Evolutionary conservation across 139 green algal genomes (phyloP).

Genomic region (Haematococcus sp.): DNA sequence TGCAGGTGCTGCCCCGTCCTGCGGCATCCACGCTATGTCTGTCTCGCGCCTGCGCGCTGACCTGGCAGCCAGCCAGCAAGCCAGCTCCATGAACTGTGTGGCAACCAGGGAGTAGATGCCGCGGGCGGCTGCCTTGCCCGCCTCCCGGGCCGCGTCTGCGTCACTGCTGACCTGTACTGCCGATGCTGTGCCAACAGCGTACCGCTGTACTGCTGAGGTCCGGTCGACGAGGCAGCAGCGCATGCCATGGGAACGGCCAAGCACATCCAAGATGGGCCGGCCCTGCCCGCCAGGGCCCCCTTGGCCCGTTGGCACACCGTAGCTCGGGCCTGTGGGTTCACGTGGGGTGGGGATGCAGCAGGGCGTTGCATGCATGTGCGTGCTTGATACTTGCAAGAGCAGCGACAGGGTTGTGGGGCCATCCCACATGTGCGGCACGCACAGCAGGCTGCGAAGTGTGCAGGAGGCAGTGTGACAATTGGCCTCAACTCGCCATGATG

Average conservation of each 20-base stretch:
- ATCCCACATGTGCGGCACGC: too few species aligned
- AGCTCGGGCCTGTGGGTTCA: slow-evolving; percentile 44
- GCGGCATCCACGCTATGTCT: neutral
- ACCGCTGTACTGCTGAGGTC: slow-evolving; percentile 43
- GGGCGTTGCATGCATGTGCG: too few species aligned
- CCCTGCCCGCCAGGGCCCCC: slow-evolving; percentile 30
- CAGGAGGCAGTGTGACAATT: too few species aligned
- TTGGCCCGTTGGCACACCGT: slow-evolving; percentile 14
- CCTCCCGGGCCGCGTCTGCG: slow-evolving; percentile 32
- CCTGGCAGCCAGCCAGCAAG: slow-evolving; percentile 23
- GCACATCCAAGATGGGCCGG: slow-evolving; percentile 49
- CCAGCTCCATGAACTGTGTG: slow-evolving; percentile 52
- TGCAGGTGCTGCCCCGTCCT: slow-evolving; percentile 3
- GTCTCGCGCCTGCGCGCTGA: neutral
- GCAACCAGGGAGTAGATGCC: slow-evolving; percentile 51
- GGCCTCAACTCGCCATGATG: too few species aligned
- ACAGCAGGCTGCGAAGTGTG: too few species aligned
- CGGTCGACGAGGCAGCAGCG: slow-evolving; percentile 63
- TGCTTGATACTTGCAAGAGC: too few species aligned
- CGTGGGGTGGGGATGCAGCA: too few species aligned
- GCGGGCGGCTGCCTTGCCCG: slow-evolving; percentile 22
- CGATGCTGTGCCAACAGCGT: slow-evolving; percentile 13
- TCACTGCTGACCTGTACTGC: slow-evolving; percentile 25
- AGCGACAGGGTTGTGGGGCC: too few species aligned
- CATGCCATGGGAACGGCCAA: slow-evolving; percentile 21